phyloP scores from a whole-genome alignment of 2,329 filamentous ascomycete genomes.

The Penicillium brasilianum region DNA sequence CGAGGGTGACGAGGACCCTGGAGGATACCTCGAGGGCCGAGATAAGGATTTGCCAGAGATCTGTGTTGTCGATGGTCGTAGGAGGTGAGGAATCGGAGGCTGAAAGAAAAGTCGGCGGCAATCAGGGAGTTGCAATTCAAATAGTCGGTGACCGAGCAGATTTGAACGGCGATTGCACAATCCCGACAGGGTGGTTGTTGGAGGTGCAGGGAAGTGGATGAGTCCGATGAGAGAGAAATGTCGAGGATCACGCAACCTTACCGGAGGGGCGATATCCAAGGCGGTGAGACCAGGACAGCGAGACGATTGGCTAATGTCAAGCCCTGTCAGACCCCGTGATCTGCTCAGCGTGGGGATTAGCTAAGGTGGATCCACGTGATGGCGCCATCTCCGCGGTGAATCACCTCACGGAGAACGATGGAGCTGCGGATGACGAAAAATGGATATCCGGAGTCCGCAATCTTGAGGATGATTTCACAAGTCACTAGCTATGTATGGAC shows the following conservation, averaged over 20 bases:
- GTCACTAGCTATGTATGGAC: not conserved
- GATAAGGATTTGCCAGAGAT: not conserved
- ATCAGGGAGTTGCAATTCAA: not conserved
- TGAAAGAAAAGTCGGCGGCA: not conserved
- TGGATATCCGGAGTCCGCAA: not conserved
- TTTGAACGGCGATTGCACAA: conserved; percentile 16
- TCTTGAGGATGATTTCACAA: not conserved
- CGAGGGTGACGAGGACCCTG: conserved; percentile 17
- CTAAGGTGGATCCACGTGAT: conserved; percentile 25
- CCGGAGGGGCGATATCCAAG: conserved; percentile 10
- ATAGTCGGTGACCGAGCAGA: not conserved
- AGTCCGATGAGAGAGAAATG: conserved; percentile 18
- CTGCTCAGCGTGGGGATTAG: not conserved
- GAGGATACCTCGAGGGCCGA: not conserved
- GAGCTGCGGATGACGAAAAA: not conserved
- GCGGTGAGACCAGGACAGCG: conserved; percentile 12
- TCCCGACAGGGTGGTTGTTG: not conserved
- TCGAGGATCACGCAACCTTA: conserved; percentile 23
- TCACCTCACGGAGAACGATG: conserved; percentile 11
- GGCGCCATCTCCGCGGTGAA: conserved; percentile 26
- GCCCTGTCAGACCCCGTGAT: conserved; percentile 1
- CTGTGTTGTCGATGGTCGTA: not conserved
- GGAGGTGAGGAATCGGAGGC: not conserved
- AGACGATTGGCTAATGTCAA: conserved; percentile 17
- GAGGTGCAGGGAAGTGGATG: not conserved